Evolutionary conservation across 176 grass and related monocot species (phyloP), one percentile per base, ranked within the genome.

Genomic region (Oryza meridionalis): DNA sequence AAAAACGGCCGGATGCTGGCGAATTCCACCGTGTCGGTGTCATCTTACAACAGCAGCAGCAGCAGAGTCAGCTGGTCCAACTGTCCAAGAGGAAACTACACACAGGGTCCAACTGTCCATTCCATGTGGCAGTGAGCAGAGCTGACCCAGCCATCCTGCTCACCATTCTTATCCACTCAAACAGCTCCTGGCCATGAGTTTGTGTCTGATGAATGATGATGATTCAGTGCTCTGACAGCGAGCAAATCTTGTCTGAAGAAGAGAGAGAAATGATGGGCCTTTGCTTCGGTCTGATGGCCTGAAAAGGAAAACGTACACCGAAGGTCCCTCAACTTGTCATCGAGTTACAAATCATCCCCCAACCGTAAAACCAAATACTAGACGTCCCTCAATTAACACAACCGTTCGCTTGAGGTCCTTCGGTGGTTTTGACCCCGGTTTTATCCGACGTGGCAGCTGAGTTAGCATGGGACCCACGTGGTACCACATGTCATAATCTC

Each of bases 1-100:
- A 55, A 59, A 14, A 65, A 22, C 17, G 40, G 70, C 31, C 2
- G 32, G 21, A 21, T 13, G 11, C 8, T 69, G 82, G 1, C 31
- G 49, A 69, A 79, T 80, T 71, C 69, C 55, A 65, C 13, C 40
- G 67, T 72, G 84, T 46, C 55, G 53, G 9, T 42, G 77, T 80
- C 76, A 27, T 42, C 68, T 22, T 35, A 70, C 35, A 35, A 68
- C 33, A 43, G 38, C 58, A 71, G 38, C 58, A 73, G 33, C 51
- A 25, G 42, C 42, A 42, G 40, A 0, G 38, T 40, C 42, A 43
- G 21, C 69, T 58, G 53, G 19, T 58, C 53, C 53, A 58, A 21
- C 53, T n/a, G 53, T 58, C 53, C 53, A 58, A n/a, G 53, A 58
- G 53, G 53, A 55, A 55, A 55, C 16, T 55, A 49, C 51, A 7